Evolutionary conservation across 441 rosid genomes (phyloP).

Genomic region (Eutrema salsugineum): DNA sequence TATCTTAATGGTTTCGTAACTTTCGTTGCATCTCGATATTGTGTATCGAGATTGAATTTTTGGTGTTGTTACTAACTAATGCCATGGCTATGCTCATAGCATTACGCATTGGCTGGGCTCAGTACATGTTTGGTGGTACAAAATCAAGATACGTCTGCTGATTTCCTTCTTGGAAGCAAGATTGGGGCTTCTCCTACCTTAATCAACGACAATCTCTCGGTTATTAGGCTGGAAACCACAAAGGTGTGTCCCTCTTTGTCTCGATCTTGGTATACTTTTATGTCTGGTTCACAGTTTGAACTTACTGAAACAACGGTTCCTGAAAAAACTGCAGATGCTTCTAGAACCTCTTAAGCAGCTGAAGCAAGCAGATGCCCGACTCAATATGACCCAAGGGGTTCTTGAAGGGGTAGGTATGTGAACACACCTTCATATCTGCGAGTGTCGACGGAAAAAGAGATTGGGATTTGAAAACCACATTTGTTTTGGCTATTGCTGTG

Average conservation of each 20-base stretch:
- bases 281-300: background rate
- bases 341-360: slow-evolving; percentile 76
- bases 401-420: slow-evolving; percentile 94
- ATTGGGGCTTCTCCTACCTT: slow-evolving; percentile 61
- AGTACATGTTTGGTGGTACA: slow-evolving; percentile 78
- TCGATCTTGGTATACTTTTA: background rate
- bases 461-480: background rate
- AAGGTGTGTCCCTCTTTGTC: slow-evolving; percentile 42
- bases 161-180: slow-evolving; percentile 68
- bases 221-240: slow-evolving; percentile 74
- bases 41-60: background rate
- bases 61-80: slow-evolving; percentile 2
- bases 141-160: slow-evolving; percentile 76
- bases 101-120: slow-evolving; percentile 76
- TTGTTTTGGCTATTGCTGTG: slow-evolving; percentile 8
- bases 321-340: slow-evolving; percentile 57
- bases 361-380: slow-evolving; percentile 74
- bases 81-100: slow-evolving; percentile 35
- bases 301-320: slow-evolving; percentile 2
- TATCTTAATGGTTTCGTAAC: background rate
- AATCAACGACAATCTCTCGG: slow-evolving; percentile 62
- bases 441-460: background rate
- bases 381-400: slow-evolving; percentile 81
- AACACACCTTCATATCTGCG: slow-evolving; percentile 13
- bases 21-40: background rate